Conservation (phyloP, 306 rosid species). For the Vigna nakashimae region DNA sequence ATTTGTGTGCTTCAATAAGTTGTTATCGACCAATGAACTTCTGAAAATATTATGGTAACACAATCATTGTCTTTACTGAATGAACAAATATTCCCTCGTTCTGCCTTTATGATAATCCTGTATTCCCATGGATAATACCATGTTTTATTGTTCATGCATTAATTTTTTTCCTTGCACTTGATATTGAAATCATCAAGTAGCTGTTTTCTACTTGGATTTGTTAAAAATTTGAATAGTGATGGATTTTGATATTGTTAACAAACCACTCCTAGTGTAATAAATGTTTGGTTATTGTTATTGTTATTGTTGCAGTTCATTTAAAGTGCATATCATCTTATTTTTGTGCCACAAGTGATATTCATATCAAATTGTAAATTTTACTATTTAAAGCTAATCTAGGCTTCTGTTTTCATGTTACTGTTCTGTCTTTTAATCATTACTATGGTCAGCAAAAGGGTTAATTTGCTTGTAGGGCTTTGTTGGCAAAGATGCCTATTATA, state of each 20-base stretch:
- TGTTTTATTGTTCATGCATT: not conserved
- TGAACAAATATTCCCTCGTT: conserved; percentile 37
- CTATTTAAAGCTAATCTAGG: not conserved
- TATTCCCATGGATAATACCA: conserved; percentile 5
- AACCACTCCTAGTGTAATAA: not conserved
- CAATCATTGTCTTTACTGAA: conserved; percentile 49
- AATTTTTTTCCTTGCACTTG: conserved; percentile 8
- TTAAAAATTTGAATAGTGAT: not conserved
- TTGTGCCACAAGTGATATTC: not conserved
- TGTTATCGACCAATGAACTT: conserved; percentile 47
- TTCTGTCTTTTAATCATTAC: not conserved
- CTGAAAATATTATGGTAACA: conserved; percentile 48
- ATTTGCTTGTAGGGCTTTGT: conserved; percentile 32
- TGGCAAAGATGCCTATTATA: not conserved
- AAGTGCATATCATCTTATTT: not conserved
- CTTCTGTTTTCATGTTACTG: not conserved
- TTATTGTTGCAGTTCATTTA: not conserved
- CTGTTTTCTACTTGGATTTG: not conserved
- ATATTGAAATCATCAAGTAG: not conserved
- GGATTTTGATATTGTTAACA: not conserved
- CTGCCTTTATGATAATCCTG: conserved; percentile 30
- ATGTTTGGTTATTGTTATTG: conserved; percentile 4
- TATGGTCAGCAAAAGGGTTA: not conserved
- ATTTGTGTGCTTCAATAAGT: conserved; percentile 47
- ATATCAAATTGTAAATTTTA: not conserved